Evolutionary conservation across 805 yeast species (phyloP).

Genomic region (Candida incommunis): DNA sequence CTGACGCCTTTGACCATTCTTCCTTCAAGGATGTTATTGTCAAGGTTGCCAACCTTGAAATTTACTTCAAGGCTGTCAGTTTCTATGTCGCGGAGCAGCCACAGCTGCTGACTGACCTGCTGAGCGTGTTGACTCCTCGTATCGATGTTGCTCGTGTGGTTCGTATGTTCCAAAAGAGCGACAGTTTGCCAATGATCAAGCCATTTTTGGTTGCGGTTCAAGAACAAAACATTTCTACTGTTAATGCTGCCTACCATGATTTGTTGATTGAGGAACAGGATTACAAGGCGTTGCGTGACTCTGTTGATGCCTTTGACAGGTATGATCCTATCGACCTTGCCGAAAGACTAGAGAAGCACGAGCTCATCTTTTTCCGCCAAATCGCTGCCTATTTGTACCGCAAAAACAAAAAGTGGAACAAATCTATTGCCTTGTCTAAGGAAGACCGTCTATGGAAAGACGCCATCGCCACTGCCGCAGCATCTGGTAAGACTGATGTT

Average conservation of each 20-base stretch:
- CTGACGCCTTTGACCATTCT: constrained; percentile 83
- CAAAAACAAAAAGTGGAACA: constrained; percentile 85
- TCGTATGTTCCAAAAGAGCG: constrained; percentile 85
- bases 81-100: constrained; percentile 91
- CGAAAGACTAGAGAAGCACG: constrained; percentile 82
- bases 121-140: constrained; percentile 74
- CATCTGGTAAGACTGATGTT: constrained; percentile 63
- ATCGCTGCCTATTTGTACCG: constrained; percentile 90
- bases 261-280: constrained; percentile 93
- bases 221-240: constrained; percentile 79
- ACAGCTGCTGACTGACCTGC: constrained; percentile 70
- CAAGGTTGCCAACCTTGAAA: constrained; percentile 90
- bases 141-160: constrained; percentile 91
- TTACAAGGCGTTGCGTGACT: constrained; percentile 72
- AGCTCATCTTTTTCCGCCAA: constrained; percentile 83
- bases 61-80: constrained; percentile 92
- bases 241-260: constrained; percentile 91
- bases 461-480: constrained; percentile 82
- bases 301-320: constrained; percentile 80
- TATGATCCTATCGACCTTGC: constrained; percentile 90
- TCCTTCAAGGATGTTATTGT: constrained; percentile 91
- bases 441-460: constrained; percentile 90
- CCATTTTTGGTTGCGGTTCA: constrained; percentile 88
- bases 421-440: constrained; percentile 78
- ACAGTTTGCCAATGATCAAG: constrained; percentile 89